A percentile compares a stretch with the other conserved stretches of the same genome.
These are phyloP conservation scores for Vickermania ingenoplastis DNA, from an alignment of 208 protist species.

Conservation along the genomic window DNA sequence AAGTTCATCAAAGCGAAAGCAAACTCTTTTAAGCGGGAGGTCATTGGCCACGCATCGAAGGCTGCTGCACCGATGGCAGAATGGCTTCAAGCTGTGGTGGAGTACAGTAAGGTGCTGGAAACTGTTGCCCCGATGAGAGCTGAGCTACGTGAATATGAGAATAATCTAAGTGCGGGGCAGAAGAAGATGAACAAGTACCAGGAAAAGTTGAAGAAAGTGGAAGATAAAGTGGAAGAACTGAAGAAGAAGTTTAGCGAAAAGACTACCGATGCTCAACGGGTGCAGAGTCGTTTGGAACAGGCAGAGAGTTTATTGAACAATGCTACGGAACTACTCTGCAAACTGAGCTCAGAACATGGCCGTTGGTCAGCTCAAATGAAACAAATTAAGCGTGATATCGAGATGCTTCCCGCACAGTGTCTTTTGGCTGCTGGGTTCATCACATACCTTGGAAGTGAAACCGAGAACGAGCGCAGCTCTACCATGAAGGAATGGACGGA, in stretches of 20 bases:
- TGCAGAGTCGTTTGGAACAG: constrained; percentile 86
- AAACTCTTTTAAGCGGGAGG: constrained; percentile 90
- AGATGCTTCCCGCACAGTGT: constrained; percentile 73
- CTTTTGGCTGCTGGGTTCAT: constrained; percentile 89
- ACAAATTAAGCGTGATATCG: constrained; percentile 51
- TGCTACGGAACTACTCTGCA: constrained; percentile 90
- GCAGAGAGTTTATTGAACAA: constrained; percentile 82
- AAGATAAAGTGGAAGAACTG: constrained; percentile 89
- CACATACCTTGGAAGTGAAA: constrained; percentile 88
- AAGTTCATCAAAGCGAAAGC: constrained; percentile 80
- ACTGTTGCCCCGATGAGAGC: constrained; percentile 84
- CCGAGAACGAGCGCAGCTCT: constrained; percentile 77
- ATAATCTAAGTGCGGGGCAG: constrained; percentile 71
- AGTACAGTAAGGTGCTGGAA: constrained; percentile 95
- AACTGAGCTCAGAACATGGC: constrained; percentile 91
- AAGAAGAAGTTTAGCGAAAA: constrained; percentile 89
- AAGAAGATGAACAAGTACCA: constrained; percentile 87
- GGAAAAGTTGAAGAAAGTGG: constrained; percentile 82
- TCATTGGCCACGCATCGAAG: constrained; percentile 88
- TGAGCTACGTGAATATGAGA: constrained; percentile 76
- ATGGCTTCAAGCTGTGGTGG: constrained; percentile 95
- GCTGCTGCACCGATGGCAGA: constrained; percentile 94
- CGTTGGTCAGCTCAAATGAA: constrained; percentile 91
- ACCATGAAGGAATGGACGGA: constrained; percentile 79
- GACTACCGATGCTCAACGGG: constrained; percentile 89